phyloP scores from a whole-genome alignment of 768 basidiomycete genomes.

The Gelatoporia subvermispora region DNA sequence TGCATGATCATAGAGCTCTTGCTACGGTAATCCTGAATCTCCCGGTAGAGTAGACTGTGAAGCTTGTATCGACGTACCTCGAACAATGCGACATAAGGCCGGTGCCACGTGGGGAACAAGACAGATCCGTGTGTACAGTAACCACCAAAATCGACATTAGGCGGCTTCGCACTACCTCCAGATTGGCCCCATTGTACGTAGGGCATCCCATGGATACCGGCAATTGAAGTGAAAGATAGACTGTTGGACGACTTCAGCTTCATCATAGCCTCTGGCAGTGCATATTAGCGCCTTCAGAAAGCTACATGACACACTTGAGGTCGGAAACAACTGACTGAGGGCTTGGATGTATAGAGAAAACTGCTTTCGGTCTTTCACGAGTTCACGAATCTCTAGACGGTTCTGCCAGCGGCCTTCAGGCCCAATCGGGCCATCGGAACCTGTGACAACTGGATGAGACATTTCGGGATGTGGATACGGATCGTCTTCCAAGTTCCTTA shows the following conservation, averaged over 20 bases:
- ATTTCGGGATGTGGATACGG: too few relatives aligned
- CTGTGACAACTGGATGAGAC: too few relatives aligned
- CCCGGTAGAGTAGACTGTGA: background rate
- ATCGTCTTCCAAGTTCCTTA: too few relatives aligned
- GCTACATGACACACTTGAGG: too few relatives aligned
- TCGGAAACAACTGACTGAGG: conserved; percentile 31
- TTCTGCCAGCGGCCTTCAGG: background rate
- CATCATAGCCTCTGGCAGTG: background rate
- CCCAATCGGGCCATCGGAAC: too few relatives aligned
- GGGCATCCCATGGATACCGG: conserved; percentile 50
- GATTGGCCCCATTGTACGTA: conserved; percentile 40
- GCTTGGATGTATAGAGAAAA: conserved; percentile 52
- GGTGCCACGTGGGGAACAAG: conserved; percentile 53
- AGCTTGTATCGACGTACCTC: conserved; percentile 32
- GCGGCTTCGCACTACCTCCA: conserved; percentile 21
- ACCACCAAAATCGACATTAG: conserved; percentile 31
- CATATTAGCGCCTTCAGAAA: background rate
- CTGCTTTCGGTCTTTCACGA: conserved; percentile 35
- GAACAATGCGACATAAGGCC: conserved; percentile 45
- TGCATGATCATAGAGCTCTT: conserved; percentile 41
- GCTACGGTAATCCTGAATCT: conserved; percentile 27
- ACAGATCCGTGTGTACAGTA: conserved; percentile 53
- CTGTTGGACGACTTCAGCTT: background rate
- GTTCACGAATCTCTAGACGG: conserved; percentile 11
- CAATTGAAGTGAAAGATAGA: conserved; percentile 41